These are phyloP conservation scores for Clohesyomyces aquaticus DNA, from an alignment of 495 filamentous ascomycete species.

Conservation along the genomic window DNA sequence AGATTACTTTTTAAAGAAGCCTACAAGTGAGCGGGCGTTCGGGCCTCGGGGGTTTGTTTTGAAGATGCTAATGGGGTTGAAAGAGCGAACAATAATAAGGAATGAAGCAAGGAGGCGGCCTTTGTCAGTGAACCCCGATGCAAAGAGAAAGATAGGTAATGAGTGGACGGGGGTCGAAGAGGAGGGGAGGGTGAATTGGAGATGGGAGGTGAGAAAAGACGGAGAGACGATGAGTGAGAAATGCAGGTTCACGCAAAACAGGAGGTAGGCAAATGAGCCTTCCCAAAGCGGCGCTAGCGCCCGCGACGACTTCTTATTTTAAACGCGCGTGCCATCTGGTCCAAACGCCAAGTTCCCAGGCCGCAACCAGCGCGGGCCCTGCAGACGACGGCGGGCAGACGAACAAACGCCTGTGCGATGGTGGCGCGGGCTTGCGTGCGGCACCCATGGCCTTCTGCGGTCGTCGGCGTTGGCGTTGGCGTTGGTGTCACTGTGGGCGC, in stretches of 20 bases:
- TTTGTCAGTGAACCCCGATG: slow-evolving; percentile 28
- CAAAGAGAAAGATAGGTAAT: slow-evolving; percentile 35
- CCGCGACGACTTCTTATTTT: slow-evolving; percentile 19
- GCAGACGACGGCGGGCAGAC: slow-evolving; percentile 3
- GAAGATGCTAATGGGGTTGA: slow-evolving; percentile 36
- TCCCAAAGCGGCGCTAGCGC: slow-evolving; percentile 14
- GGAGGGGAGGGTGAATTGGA: slow-evolving; percentile 14
- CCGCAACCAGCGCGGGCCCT: slow-evolving; percentile 12
- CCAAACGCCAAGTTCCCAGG: slow-evolving; percentile 5
- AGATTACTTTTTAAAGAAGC: slow-evolving; percentile 12
- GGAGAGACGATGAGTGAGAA: slow-evolving; percentile 23
- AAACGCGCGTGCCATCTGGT: slow-evolving; percentile 20
- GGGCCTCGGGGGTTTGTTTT: slow-evolving; percentile 26
- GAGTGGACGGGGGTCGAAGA: slow-evolving; percentile 32
- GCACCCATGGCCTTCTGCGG: background rate
- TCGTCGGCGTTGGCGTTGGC: background rate
- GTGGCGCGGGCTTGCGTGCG: slow-evolving; percentile 28
- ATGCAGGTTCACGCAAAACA: slow-evolving; percentile 17
- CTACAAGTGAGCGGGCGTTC: slow-evolving; percentile 7
- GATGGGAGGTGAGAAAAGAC: slow-evolving; percentile 16
- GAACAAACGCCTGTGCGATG: slow-evolving; percentile 14
- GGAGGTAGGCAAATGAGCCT: slow-evolving; percentile 29
- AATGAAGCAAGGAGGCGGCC: slow-evolving; percentile 34
- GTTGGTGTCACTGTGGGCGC: background rate
- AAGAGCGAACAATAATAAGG: slow-evolving; percentile 45